Base-by-base conservation (phyloP, 2,329 filamentous ascomycete species). In the Madurella mycetomatis region DNA sequence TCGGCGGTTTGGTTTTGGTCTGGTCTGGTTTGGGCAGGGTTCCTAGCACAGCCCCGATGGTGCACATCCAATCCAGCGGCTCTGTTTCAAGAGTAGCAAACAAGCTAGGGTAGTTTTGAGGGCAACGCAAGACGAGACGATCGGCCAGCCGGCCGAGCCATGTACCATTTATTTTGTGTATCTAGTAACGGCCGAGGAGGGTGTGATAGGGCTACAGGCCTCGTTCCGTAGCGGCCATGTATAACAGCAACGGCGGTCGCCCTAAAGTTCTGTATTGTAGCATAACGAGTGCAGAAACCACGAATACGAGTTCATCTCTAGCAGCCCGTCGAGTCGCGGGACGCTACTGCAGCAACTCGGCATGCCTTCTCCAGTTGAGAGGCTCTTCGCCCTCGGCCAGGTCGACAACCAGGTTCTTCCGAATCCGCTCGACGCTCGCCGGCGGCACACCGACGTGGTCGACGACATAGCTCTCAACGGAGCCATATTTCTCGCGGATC, bases 401-500 rank as follows among this genome's bases (percentile, higher is more conserved):
- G 45, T 72, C 67, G 4, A 72, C 70, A 4, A 75, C 67, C 56
- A 85, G 63, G 64, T 80, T 83, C 47, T 66, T 71, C 49, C 72
- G 74, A 47, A 87, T 68, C 55, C 65, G 72, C 56, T 74, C 73
- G 51, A 90, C 73, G 56, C 82, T 79, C 5, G 74, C 76, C 34
- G 76, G 73, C 1, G 73, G 76, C 37, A 90, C 65, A 12, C 83
- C 77, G 64, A 85, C 85, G 32, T 79, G 69, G 13, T 79, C 71
- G 51, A 73, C 71, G 59, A 89, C 72, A 69, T 88, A 91, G 13
- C 70, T 70, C 65, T 89, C 84, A 2, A 81, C 76, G 2, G 84
- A 80, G 2, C 85, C 86, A 70, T 83, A 87, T 56, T 78, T 75
- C 30, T 74, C 69, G 46, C 79, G 73, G 45, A 90, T 72, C 73